Evolutionary conservation across 768 basidiomycete species (phyloP), one percentile per base, ranked within the genome.

Genomic region (Neoboletus brunneissimus): DNA sequence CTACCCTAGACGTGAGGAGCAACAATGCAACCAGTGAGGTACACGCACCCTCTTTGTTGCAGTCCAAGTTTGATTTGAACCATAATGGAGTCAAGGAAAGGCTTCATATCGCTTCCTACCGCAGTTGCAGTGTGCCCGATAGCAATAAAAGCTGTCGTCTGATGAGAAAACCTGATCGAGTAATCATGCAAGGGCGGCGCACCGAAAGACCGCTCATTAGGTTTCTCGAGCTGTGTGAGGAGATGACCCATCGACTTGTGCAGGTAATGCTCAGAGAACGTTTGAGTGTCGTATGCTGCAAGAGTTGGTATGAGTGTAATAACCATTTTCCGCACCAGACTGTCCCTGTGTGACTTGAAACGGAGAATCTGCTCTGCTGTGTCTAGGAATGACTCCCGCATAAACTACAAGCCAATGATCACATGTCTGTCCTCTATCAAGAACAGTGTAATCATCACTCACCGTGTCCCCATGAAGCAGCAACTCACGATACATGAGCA

Each of bases 191-290:
- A 64, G 45, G 20, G 48, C 31, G 44, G 18, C 44, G 18, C 65
- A 94, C 94, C 91, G 61, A 91, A 90, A 32, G 89, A 86, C 37
- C 95, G 82, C 64, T 99, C 97, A 48, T 82, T 82, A 0, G 91
- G 88, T 73, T 94, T 97, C 65, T 91, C 88, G 5, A 99, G 79
- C 65, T 94, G 91, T 5, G 85, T 85, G 31, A 96, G 75, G 1
- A 99, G 81, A 73, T 95, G 92, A 0, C 81, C 87, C 97, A 99
- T 98, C 12, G 91, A 86, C 70, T 91, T 89, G 76, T 96, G 92
- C 10, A 98, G 80, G 69, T 92, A 94, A 68, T 91, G 88, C 64
- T 90, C 88, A 42, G 87, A 87, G 65, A 99, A 99, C 1, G 88
- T 91, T 68, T 91, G 86, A 1, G 91, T 91, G 67, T 98, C 94